These are phyloP conservation scores for Pseudocercospora musae DNA, from an alignment of 2,329 filamentous ascomycete species.

Conservation along the genomic window DNA sequence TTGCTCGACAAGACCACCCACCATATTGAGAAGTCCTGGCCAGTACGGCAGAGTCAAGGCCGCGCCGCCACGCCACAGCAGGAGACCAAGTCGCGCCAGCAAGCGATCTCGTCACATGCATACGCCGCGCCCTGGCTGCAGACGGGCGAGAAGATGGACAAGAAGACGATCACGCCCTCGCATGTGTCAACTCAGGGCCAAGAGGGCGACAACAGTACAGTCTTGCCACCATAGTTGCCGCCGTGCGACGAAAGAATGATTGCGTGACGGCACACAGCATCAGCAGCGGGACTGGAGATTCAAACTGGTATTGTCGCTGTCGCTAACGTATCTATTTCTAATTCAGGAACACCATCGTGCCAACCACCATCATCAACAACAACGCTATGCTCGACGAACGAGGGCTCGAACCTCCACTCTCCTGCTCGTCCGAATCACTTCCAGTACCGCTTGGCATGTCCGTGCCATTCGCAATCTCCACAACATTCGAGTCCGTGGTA, in stretches of 20 bases:
- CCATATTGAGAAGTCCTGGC: background rate
- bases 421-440: background rate
- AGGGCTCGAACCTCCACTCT: background rate
- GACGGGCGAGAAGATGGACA: background rate
- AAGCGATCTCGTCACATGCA: background rate
- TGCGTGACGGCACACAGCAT: background rate
- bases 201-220: background rate
- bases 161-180: background rate
- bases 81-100: background rate
- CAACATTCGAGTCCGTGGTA: conserved; percentile 47
- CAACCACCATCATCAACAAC: background rate
- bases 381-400: background rate
- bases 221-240: background rate
- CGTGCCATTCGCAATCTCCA: conserved; percentile 48
- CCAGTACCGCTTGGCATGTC: conserved; percentile 5
- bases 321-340: background rate
- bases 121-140: background rate
- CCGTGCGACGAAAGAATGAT: background rate
- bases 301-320: background rate
- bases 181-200: background rate
- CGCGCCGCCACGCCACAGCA: background rate
- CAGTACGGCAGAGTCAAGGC: background rate
- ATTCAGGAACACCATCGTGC: background rate
- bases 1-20: no score
- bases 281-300: background rate